Evolutionary conservation across 108 stramenopile species (phyloP).

Genomic region (Skeletonema menzelii): DNA sequence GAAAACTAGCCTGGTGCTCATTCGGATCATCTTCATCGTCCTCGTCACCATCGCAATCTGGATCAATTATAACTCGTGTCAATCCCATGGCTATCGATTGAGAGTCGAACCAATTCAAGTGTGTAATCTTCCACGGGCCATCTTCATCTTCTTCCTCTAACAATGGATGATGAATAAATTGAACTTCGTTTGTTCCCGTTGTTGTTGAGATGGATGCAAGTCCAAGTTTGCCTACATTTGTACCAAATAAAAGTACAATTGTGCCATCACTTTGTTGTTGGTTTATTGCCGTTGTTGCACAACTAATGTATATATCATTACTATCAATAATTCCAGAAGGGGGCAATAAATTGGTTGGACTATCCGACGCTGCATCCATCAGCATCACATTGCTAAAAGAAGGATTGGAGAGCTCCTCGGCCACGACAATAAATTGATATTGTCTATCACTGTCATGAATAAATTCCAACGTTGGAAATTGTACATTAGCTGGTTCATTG

Average conservation of each 20-base stretch:
- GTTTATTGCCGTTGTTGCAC: conserved; percentile 3
- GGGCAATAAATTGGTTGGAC: conserved; percentile 13
- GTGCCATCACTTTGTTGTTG: background rate
- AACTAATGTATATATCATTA: conserved; percentile 9
- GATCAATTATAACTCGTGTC: conserved; percentile 50
- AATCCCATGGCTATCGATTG: conserved; percentile 59
- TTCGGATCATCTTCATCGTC: conserved; percentile 67
- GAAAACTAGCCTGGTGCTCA: conserved; percentile 55
- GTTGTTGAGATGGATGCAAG: conserved; percentile 1
- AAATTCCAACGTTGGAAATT: conserved; percentile 35
- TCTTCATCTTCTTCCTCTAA: conserved; percentile 13
- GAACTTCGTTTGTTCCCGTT: background rate
- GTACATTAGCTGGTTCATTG: conserved; percentile 16
- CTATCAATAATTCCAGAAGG: background rate
- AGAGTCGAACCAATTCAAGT: conserved; percentile 60
- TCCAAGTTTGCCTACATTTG: conserved; percentile 22
- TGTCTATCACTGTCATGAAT: background rate
- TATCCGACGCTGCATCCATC: conserved; percentile 28
- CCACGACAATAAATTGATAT: conserved; percentile 29
- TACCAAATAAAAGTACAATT: conserved; percentile 25
- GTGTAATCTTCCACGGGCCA: conserved; percentile 47
- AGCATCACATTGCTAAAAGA: background rate
- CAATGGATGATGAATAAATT: conserved; percentile 16
- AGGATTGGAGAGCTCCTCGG: background rate
- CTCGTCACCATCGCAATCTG: conserved; percentile 31